These are phyloP conservation scores for Carex cristatella DNA, from an alignment of 176 grass and related monocot species.

Conservation along the genomic window DNA sequence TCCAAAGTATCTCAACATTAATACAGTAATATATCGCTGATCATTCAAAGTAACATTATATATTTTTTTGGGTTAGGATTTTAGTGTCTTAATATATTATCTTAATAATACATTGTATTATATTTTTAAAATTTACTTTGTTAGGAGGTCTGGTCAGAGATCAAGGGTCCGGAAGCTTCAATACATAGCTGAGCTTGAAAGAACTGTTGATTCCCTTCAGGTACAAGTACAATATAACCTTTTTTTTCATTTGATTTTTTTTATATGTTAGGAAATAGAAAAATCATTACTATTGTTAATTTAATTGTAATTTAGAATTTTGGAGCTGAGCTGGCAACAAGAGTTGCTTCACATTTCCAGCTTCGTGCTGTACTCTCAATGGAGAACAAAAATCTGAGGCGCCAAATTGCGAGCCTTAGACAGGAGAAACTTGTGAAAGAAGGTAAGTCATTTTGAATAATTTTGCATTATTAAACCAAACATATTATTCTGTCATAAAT, in stretches of 20 bases:
- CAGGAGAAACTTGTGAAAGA: conserved; percentile 75
- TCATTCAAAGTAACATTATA: background rate
- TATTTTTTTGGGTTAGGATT: background rate
- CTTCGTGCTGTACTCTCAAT: conserved; percentile 61
- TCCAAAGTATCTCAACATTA: background rate
- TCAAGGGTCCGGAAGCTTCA: conserved; percentile 97
- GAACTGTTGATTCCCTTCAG: conserved; percentile 77
- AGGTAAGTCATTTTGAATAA: conserved; percentile 38
- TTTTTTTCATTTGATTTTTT: conserved; percentile 2
- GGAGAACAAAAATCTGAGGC: conserved; percentile 78
- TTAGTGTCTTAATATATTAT: background rate
- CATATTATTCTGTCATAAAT: background rate
- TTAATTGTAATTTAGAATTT: conserved; percentile 49
- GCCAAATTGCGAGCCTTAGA: conserved; percentile 60
- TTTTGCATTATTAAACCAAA: background rate
- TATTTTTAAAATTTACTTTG: conserved; percentile 20
- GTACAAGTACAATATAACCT: conserved; percentile 35
- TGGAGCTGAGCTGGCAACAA: conserved; percentile 68
- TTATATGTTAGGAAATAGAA: conserved; percentile 11
- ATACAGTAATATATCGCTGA: background rate
- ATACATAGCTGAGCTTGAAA: conserved; percentile 97
- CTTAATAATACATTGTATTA: background rate
- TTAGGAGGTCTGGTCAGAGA: conserved; percentile 92
- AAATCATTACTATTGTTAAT: background rate
- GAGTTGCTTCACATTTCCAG: conserved; percentile 84